Conservation (phyloP, 495 filamentous ascomycete species). For the Aspergillus cavernicola region DNA sequence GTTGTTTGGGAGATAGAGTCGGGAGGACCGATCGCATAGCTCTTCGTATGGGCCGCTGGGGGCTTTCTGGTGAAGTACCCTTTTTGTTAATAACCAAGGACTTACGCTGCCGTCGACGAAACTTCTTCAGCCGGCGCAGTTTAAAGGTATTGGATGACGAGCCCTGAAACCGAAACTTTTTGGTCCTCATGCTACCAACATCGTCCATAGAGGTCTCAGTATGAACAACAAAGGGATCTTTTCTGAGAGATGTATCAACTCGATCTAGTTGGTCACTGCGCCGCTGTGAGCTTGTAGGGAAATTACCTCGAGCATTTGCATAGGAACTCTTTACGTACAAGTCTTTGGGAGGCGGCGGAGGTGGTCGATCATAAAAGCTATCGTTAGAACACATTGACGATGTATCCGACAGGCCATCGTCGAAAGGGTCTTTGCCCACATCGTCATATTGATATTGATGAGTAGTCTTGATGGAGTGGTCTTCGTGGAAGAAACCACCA, state of each 20-base stretch:
- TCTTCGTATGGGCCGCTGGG: constrained; percentile 31
- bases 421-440: neutral
- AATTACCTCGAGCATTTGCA: neutral
- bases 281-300: neutral
- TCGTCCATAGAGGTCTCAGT: neutral
- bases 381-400: neutral
- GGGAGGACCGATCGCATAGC: constrained; percentile 79
- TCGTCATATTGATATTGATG: neutral
- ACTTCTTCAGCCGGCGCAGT: neutral
- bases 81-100: neutral
- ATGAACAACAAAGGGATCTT: neutral
- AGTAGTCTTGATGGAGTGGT: neutral
- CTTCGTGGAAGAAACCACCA: neutral
- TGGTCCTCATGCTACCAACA: neutral
- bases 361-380: neutral
- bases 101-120: neutral
- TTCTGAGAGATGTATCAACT: neutral
- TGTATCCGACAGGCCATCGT: neutral
- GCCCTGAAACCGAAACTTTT: neutral
- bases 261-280: neutral
- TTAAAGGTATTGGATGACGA: neutral
- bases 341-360: neutral
- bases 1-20: constrained; percentile 47
- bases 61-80: neutral
- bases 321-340: neutral